Conservation (phyloP, 345 rosid genomes). For the Mallotus nudiflorus region DNA sequence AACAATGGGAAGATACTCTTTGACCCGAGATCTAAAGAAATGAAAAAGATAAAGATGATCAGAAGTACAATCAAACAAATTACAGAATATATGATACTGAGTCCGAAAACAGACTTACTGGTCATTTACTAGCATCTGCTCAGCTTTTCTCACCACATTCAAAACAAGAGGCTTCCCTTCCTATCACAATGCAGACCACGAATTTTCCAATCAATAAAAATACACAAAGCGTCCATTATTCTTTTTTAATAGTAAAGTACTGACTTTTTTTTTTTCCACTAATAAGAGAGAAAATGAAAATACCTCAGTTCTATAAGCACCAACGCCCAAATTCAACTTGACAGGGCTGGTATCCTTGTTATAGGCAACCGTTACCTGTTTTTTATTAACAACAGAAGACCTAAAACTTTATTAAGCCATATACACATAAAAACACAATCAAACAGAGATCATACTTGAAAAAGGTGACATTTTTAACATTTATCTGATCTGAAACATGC, state of each 20-base stretch:
- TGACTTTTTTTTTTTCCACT: background rate
- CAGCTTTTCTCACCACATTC: constrained; percentile 77
- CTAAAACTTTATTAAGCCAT: background rate
- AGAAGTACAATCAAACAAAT: background rate
- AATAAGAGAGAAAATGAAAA: background rate
- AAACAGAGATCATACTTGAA: background rate
- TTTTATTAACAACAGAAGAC: background rate
- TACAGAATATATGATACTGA: background rate
- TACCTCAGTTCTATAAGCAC: constrained; percentile 96
- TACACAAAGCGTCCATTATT: too few species aligned
- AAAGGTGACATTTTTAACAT: too few species aligned
- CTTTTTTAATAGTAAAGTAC: background rate
- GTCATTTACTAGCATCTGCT: constrained; percentile 70
- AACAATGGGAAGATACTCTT: constrained; percentile 33
- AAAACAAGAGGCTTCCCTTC: constrained; percentile 85
- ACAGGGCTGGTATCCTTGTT: constrained; percentile 88
- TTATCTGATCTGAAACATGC: background rate
- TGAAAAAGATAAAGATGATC: background rate
- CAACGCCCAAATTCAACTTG: constrained; percentile 93
- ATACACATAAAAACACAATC: background rate
- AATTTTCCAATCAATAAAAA: background rate
- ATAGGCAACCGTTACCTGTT: constrained; percentile 89
- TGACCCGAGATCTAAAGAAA: constrained; percentile 26
- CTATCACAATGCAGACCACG: constrained; percentile 27
- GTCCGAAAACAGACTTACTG: constrained; percentile 36